Percentiles rank a stretch among this genome's conserved stretches.
phyloP scores from a whole-genome alignment of 768 basidiomycete species.

The Xerocomus brunneocitrinus region DNA sequence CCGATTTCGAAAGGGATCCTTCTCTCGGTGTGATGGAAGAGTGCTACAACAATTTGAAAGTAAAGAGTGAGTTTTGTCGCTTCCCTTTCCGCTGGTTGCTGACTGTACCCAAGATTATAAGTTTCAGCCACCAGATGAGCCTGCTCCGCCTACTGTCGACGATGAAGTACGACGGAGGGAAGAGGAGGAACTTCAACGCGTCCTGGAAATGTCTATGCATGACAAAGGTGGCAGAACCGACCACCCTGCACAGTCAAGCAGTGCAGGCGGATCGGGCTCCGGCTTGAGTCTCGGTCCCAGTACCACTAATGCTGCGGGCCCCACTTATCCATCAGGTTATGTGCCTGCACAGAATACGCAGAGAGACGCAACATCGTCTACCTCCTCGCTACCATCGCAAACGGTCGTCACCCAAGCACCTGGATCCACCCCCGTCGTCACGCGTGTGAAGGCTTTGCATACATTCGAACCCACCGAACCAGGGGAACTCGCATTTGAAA shows the following conservation, averaged over 20 bases:
- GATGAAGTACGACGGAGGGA: constrained; percentile 80
- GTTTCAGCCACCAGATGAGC: constrained; percentile 58
- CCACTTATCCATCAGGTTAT: constrained; percentile 50
- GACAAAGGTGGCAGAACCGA: constrained; percentile 77
- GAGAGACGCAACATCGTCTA: constrained; percentile 22
- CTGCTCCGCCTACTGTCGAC: constrained; percentile 64
- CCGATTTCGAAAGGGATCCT: constrained; percentile 75
- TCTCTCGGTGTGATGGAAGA: constrained; percentile 89
- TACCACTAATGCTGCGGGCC: constrained; percentile 18
- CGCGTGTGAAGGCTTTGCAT: constrained; percentile 85
- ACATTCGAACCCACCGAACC: constrained; percentile 83
- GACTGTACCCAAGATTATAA: constrained; percentile 53
- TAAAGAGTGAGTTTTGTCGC: constrained; percentile 58
- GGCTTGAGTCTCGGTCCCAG: constrained; percentile 20
- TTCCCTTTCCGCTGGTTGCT: constrained; percentile 2
- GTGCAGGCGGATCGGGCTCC: constrained; percentile 33
- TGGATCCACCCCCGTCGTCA: constrained; percentile 46
- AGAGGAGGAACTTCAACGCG: constrained; percentile 92
- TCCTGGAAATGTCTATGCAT: constrained; percentile 87
- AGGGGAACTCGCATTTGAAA: constrained; percentile 87
- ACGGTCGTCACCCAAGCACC: constrained; percentile 13
- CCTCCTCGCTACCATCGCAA: constrained; percentile 24
- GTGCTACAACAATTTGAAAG: constrained; percentile 73
- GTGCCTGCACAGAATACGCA: constrained; percentile 54
- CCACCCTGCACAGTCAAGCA: constrained; percentile 38